Percentiles rank a stretch among this genome's conserved stretches.
phyloP scores from a whole-genome alignment of 2,329 filamentous ascomycete species.

The Clonostachys rhizophaga region DNA sequence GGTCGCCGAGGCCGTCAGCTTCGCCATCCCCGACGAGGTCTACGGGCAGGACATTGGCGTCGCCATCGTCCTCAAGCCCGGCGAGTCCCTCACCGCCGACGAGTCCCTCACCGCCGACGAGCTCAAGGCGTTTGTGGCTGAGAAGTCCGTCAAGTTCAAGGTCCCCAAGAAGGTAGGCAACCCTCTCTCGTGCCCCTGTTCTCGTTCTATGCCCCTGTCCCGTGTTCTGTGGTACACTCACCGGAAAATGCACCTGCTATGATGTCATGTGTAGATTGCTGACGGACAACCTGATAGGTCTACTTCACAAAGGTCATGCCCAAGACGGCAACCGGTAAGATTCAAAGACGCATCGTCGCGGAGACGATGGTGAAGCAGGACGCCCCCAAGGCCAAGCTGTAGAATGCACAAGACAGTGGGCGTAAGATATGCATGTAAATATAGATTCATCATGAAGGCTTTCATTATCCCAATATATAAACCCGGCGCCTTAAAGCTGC shows the following conservation, averaged over 20 bases:
- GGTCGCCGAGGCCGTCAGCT: conserved; percentile 75
- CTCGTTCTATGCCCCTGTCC: conserved; percentile 2
- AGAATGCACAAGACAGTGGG: conserved; percentile 9
- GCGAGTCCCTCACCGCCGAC: conserved; percentile 46
- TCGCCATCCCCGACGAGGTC: conserved; percentile 76
- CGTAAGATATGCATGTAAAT: too few species aligned
- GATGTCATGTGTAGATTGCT: conserved; percentile 3
- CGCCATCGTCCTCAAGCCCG: conserved; percentile 69
- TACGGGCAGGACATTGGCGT: conserved; percentile 80
- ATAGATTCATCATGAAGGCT: too few species aligned
- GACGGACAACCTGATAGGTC: conserved; percentile 36
- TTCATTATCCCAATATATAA: too few species aligned
- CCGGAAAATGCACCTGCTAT: not conserved
- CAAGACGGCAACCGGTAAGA: conserved; percentile 89
- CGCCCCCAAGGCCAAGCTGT: conserved; percentile 46
- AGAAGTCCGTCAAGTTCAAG: conserved; percentile 78
- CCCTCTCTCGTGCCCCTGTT: conserved; percentile 7
- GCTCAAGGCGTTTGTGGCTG: conserved; percentile 63
- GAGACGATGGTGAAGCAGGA: conserved; percentile 77
- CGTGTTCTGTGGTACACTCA: too few species aligned
- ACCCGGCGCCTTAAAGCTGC: too few species aligned
- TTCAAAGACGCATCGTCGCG: conserved; percentile 81
- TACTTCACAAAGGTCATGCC: conserved; percentile 83
- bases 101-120: conserved; percentile 54
- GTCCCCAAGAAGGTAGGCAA: conserved; percentile 75